Evolutionary conservation across 2,329 filamentous ascomycete species (phyloP).

Genomic region (Triangularia setosa): DNA sequence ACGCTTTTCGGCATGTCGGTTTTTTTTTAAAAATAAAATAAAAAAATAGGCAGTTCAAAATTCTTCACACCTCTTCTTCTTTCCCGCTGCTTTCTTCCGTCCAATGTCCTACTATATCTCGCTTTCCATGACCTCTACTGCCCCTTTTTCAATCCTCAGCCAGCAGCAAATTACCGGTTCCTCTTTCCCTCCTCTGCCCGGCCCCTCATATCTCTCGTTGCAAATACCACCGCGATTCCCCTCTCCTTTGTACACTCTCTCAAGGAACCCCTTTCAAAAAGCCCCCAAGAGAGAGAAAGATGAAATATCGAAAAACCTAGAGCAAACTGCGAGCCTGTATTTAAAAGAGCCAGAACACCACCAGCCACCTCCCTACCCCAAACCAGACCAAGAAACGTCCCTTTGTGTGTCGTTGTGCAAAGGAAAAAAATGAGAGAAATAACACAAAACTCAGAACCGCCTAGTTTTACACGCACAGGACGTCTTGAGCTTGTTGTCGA

Average conservation of each 20-base stretch:
- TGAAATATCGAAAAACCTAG: constrained; percentile 15
- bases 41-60: not conserved
- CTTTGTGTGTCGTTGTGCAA: constrained; percentile 9
- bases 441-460: constrained; percentile 13
- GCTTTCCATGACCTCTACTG: not conserved
- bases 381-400: not conserved
- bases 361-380: not conserved
- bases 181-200: not conserved
- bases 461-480: constrained; percentile 19
- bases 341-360: constrained; percentile 12
- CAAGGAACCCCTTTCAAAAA: not conserved
- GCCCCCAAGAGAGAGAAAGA: constrained; percentile 6
- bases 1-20: not conserved
- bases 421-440: constrained; percentile 25
- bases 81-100: not conserved
- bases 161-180: not conserved
- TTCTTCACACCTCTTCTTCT: not conserved
- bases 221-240: not conserved
- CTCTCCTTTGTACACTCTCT: not conserved
- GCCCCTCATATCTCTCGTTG: not conserved
- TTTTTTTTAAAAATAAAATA: not conserved
- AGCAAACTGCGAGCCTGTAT: constrained; percentile 6
- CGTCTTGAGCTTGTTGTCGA: not conserved
- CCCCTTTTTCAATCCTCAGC: not conserved
- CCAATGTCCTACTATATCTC: not conserved